Evolutionary conservation across 2,329 filamentous ascomycete genomes (phyloP).

Genomic region (Alternaria atra): DNA sequence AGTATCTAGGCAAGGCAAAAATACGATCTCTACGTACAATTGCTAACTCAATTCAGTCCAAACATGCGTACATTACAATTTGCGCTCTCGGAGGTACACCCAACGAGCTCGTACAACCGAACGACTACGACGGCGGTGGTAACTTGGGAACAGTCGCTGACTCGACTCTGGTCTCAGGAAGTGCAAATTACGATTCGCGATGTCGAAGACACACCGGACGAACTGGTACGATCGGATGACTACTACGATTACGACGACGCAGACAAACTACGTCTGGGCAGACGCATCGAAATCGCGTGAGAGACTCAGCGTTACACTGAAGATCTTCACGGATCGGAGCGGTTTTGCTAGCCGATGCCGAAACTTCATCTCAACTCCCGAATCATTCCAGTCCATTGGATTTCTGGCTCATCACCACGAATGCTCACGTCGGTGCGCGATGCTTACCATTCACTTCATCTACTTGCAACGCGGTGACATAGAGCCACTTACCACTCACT

Average conservation of each 20-base stretch:
- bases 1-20: background rate
- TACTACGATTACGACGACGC: background rate
- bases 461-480: no score
- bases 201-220: background rate
- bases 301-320: background rate
- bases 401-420: background rate
- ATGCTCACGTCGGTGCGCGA: background rate
- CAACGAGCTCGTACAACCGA: background rate
- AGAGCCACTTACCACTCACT: no score
- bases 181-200: background rate
- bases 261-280: background rate
- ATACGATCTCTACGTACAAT: background rate
- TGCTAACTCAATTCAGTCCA: background rate
- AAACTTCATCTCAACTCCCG: background rate
- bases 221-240: background rate
- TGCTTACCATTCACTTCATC: background rate
- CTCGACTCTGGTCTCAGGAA: accelerated
- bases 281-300: background rate
- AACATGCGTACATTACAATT: background rate
- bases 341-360: background rate
- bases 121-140: background rate
- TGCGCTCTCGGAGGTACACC: background rate
- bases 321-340: background rate
- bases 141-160: background rate
- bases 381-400: background rate